These are phyloP conservation scores for Plasmodium gaboni DNA, from an alignment of 169 alveolate genomes.

Conservation along the genomic window DNA sequence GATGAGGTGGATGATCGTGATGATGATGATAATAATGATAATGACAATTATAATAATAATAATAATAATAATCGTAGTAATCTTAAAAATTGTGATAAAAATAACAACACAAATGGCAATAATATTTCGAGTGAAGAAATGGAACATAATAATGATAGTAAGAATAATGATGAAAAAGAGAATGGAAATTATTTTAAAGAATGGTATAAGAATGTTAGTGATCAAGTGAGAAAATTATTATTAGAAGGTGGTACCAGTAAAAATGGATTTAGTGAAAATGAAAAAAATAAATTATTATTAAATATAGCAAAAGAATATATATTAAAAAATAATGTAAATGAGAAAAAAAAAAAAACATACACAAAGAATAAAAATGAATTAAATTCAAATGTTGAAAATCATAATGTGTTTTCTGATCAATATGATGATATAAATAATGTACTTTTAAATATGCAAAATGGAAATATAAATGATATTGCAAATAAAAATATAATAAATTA, in stretches of 20 bases:
- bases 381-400: slow-evolving; percentile 21
- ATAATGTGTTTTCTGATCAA: neutral
- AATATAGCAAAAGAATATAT: slow-evolving; percentile 14
- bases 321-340: slow-evolving; percentile 9
- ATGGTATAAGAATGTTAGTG: neutral
- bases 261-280: neutral
- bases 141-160: slow-evolving; percentile 1
- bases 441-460: slow-evolving; percentile 17
- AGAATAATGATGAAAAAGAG: neutral
- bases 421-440: slow-evolving; percentile 28
- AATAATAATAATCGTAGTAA: neutral
- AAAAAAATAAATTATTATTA: neutral
- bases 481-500: neutral
- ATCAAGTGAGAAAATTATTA: neutral
- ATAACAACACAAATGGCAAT: neutral
- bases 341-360: slow-evolving; percentile 1
- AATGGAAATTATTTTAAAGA: slow-evolving; percentile 15
- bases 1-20: neutral
- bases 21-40: neutral
- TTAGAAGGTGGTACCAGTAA: neutral
- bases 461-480: neutral
- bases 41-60: neutral
- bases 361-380: neutral
- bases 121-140: neutral
- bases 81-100: neutral